Evolutionary conservation across 441 rosid species (phyloP).

Genomic region (Viola pubescens): DNA sequence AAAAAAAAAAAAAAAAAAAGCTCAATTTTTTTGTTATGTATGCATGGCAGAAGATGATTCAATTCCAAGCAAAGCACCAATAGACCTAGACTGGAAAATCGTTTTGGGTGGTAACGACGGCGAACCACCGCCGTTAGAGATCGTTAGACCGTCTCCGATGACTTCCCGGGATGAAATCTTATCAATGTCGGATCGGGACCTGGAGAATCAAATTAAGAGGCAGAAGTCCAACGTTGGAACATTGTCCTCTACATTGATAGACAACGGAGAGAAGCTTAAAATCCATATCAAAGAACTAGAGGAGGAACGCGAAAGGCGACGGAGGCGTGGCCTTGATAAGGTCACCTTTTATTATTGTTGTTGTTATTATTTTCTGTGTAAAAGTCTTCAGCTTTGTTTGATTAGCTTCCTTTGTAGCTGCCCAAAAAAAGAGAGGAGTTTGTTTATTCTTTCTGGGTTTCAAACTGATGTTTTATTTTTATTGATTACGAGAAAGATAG

Average conservation of each 20-base stretch:
- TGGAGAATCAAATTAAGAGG: conserved; percentile 35
- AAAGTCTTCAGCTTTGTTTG: background rate
- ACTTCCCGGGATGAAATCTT: conserved; percentile 18
- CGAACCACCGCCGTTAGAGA: conserved; percentile 28
- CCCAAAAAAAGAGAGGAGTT: background rate
- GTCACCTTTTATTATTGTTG: conserved; percentile 19
- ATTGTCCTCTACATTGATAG: conserved; percentile 22
- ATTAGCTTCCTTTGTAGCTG: conserved; percentile 10
- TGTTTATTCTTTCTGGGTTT: background rate
- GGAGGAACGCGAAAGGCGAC: conserved; percentile 48
- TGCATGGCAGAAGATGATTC: too few relatives aligned
- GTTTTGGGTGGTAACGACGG: too few relatives aligned
- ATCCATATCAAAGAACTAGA: conserved; percentile 23
- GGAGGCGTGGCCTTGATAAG: conserved; percentile 12
- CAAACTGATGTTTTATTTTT: background rate
- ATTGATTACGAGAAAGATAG: too few relatives aligned
- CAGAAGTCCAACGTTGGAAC: conserved; percentile 1
- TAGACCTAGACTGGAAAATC: too few relatives aligned
- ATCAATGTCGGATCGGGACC: conserved; percentile 26
- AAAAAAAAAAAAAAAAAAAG: too few relatives aligned
- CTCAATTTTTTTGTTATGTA: too few relatives aligned
- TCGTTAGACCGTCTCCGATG: conserved; percentile 17
- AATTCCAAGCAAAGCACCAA: too few relatives aligned
- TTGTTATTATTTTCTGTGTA: background rate
- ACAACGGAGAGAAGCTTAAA: conserved; percentile 45